phyloP scores from a whole-genome alignment of 768 basidiomycete species.

The Boletales sp. region DNA sequence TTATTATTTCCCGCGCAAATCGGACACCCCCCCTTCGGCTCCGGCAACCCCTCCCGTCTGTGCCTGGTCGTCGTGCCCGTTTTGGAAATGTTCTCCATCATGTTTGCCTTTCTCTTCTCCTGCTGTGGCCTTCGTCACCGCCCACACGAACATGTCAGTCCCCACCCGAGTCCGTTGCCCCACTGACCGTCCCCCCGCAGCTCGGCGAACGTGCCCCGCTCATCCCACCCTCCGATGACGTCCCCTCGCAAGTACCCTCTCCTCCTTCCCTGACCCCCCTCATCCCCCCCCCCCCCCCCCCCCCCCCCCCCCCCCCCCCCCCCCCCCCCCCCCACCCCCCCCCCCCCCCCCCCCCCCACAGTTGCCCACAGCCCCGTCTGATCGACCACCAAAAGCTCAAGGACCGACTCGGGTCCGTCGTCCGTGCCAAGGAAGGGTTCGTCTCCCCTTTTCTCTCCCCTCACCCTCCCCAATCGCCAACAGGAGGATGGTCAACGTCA shows the following conservation, averaged over 20 bases:
- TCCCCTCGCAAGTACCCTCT: conserved; percentile 20
- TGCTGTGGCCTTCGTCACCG: conserved; percentile 27
- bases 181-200: conserved; percentile 3
- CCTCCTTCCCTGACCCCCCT: neutral
- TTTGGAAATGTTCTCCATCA: conserved; percentile 9
- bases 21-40: conserved; percentile 22
- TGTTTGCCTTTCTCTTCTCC: conserved; percentile 27
- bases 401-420: conserved; percentile 51
- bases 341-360: neutral
- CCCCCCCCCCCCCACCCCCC: neutral
- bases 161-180: neutral
- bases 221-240: conserved; percentile 26
- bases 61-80: conserved; percentile 29
- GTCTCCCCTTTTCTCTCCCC: conserved; percentile 13
- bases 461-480: neutral
- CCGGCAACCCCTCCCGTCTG: conserved; percentile 17
- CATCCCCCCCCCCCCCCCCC: neutral
- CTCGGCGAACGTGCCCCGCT: conserved; percentile 25
- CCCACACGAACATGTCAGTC: conserved; percentile 18
- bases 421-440: conserved; percentile 60
- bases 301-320: neutral
- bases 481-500: conserved; percentile 73
- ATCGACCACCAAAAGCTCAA: conserved; percentile 49
- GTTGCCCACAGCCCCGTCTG: conserved; percentile 29
- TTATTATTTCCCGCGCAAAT: conserved; percentile 22